A percentile compares a stretch with the other conserved stretches of the same genome.
Conservation (phyloP, 148 eudicot genomes). For the Pouteria glomerata region DNA sequence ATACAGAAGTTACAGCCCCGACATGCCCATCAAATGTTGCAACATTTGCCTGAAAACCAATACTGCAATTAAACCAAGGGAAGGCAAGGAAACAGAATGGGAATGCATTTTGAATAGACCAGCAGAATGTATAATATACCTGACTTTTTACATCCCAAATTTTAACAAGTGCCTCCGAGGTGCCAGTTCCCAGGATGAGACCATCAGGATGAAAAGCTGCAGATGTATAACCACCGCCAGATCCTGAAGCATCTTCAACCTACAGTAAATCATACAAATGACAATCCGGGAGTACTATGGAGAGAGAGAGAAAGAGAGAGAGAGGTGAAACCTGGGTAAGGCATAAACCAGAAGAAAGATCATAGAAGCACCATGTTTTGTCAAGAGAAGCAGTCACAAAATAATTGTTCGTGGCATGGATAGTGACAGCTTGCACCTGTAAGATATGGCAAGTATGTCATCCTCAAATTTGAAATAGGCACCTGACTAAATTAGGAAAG, state of each 20-base stretch:
- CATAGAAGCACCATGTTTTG: slow-evolving; percentile 95
- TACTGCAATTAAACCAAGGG: slow-evolving; percentile 5
- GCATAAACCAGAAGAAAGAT: slow-evolving; percentile 71
- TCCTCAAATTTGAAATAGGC: not conserved
- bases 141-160: slow-evolving; percentile 98
- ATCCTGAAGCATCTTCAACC: slow-evolving; percentile 68
- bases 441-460: slow-evolving; percentile 4
- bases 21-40: slow-evolving; percentile 86
- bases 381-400: slow-evolving; percentile 90
- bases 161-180: slow-evolving; percentile 72
- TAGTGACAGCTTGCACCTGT: slow-evolving; percentile 93
- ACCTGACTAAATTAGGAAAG: not conserved
- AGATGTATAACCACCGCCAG: slow-evolving; percentile 93
- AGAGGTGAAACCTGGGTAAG: slow-evolving; percentile 67
- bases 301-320: slow-evolving; percentile 11
- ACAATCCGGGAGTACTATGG: not conserved
- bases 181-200: slow-evolving; percentile 96
- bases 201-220: slow-evolving; percentile 99
- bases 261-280: slow-evolving; percentile 18
- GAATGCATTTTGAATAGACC: not conserved
- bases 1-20: slow-evolving; percentile 85
- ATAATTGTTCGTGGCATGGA: slow-evolving; percentile 86
- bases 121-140: slow-evolving; percentile 33
- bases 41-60: slow-evolving; percentile 57
- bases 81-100: not conserved